Percentiles rank a stretch among this genome's conserved stretches.
These are phyloP conservation scores for Pecoramyces ruminantium DNA, from an alignment of 192 early-diverging fungal species.

Conservation along the genomic window DNA sequence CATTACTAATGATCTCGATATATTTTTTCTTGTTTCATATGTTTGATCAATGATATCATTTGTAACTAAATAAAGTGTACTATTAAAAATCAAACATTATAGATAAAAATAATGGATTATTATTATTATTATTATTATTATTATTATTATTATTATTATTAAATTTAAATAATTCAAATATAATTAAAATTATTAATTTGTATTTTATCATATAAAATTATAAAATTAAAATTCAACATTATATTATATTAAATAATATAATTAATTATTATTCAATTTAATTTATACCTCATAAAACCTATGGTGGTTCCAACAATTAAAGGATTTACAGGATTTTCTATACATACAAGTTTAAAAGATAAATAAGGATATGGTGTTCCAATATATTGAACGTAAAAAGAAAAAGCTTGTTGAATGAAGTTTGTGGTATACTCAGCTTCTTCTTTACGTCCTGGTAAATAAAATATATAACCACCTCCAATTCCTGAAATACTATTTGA, in stretches of 20 bases:
- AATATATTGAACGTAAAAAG: slow-evolving; percentile 72
- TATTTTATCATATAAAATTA: no score
- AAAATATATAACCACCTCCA: slow-evolving; percentile 54
- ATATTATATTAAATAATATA: no score
- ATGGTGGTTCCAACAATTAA: slow-evolving; percentile 62
- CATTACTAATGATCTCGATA: slow-evolving; percentile 54
- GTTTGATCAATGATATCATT: slow-evolving; percentile 70
- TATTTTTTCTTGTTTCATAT: slow-evolving; percentile 54
- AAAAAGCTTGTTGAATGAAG: slow-evolving; percentile 50
- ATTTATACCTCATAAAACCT: slow-evolving; percentile 57
- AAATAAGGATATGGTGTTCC: slow-evolving; percentile 67
- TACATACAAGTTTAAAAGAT: slow-evolving; percentile 66
- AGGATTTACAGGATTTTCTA: slow-evolving; percentile 54
- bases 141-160: no score
- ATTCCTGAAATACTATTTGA: slow-evolving; percentile 8
- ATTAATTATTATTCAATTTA: no score
- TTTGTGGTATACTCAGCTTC: slow-evolving; percentile 45
- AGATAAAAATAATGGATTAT: not conserved
- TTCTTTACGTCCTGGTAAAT: slow-evolving; percentile 30
- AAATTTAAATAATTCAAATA: no score
- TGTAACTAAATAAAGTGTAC: slow-evolving; percentile 44
- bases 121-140: not conserved
- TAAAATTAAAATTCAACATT: no score
- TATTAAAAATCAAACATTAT: not conserved
- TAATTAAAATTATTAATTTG: no score